phyloP scores from a whole-genome alignment of 2,329 filamentous ascomycete genomes.

The Aspergillus sp. region DNA sequence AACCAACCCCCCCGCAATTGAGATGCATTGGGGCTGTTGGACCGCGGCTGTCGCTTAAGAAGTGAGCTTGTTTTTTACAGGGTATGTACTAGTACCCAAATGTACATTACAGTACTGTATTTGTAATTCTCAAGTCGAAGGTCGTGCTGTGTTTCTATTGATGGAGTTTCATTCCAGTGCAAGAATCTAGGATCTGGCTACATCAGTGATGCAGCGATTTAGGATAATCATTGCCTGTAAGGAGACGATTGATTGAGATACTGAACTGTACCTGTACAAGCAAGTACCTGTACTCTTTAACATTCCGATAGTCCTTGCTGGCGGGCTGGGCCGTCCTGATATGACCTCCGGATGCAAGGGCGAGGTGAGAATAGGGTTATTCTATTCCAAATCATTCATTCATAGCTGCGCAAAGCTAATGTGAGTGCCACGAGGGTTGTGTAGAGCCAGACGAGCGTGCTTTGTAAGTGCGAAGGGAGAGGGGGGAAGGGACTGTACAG shows the following conservation, averaged over 20 bases:
- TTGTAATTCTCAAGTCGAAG: neutral
- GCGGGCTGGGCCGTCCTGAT: constrained; percentile 12
- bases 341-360: constrained; percentile 7
- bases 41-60: constrained; percentile 4
- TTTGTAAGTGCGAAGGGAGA: too few species aligned
- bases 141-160: neutral
- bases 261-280: neutral
- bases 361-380: neutral
- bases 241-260: neutral
- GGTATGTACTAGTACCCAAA: neutral
- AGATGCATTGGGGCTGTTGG: neutral
- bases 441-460: too few species aligned
- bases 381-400: neutral
- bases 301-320: constrained; percentile 3
- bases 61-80: constrained; percentile 13
- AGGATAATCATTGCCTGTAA: too few species aligned
- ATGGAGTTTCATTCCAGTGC: neutral
- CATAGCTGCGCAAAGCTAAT: neutral
- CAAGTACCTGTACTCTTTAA: neutral
- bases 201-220: too few species aligned
- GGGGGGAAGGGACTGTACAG: too few species aligned
- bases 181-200: too few species aligned
- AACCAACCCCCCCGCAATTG: neutral
- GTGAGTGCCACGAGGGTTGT: too few species aligned
- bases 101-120: neutral